These are phyloP conservation scores for Elongisporangium anandrum DNA, from an alignment of 352 stramenopile species.

Conservation along the genomic window DNA sequence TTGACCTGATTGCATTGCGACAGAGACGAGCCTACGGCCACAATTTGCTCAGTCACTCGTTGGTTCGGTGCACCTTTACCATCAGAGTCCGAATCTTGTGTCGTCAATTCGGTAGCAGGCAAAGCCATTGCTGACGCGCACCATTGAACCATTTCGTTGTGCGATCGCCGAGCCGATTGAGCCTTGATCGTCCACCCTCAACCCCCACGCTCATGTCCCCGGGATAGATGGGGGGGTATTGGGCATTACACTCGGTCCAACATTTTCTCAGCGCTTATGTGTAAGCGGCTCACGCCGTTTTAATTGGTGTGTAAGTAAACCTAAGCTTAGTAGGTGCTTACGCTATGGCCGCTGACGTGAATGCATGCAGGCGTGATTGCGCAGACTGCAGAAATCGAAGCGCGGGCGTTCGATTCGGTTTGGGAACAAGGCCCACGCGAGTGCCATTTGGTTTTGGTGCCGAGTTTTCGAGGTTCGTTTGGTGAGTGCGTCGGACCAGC, in stretches of 20 bases:
- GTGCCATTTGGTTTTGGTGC: neutral
- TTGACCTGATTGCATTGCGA: neutral
- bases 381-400: neutral
- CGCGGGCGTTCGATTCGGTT: neutral
- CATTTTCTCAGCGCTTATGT: neutral
- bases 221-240: neutral
- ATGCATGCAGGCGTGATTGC: neutral
- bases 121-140: neutral
- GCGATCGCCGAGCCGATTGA: neutral
- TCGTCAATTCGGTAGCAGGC: neutral
- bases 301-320: neutral
- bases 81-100: neutral
- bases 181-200: neutral
- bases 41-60: neutral
- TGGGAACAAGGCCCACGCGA: neutral
- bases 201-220: neutral
- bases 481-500: neutral
- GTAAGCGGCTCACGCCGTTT: neutral
- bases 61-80: neutral
- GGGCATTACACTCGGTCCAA: neutral
- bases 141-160: neutral
- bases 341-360: neutral
- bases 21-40: neutral
- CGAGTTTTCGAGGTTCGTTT: neutral
- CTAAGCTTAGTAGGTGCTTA: neutral